Evolutionary conservation across 805 yeast genomes (phyloP), one percentile per base, ranked within the genome.

Genomic region (Zygosaccharomyces pseudorouxii): DNA sequence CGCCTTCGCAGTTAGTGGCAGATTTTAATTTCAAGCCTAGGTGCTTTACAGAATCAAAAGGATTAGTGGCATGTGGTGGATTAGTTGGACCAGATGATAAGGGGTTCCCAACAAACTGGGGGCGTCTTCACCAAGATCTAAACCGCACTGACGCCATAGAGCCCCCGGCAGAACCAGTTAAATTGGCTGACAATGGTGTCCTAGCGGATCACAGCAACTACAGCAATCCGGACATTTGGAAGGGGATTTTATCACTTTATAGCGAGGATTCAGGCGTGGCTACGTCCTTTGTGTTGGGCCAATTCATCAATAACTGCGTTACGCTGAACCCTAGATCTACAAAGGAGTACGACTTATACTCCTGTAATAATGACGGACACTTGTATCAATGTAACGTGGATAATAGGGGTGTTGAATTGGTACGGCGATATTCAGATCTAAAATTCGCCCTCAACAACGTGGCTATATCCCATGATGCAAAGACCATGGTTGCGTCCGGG

Each of bases 291-390:
- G 78, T 78, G 46, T 68, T 89, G 46, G 97, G 97, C 0, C 85
- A 85, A 29, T 80, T 82, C 68, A 89, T 90, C 57, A 89, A 89
- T 65, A 89, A 89, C 65, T 80, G 87, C 42, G 95, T 89, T 25
- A 68, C 81, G 0, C 59, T 84, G 23, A 70, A 77, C 59, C 74
- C 71, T 48, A 52, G 64, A 11, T 61, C 77, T 3, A 70, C 72
- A 19, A 63, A 70, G 9, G 72, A 73, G 37, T 82, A 75, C 60
- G 71, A 73, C 39, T 77, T 90, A 1, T 76, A 79, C 51, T 79
- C 87, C 19, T 89, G 97, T 66, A 90, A 89, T 64, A 90, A 90
- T 64, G 98, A 90, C 64, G 77, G 80, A 38, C 72, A 78, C 46
- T 69, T 89, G 44, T 88, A 89, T 60, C 70, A 76, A 45, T 74